phyloP scores from a whole-genome alignment of 148 eudicot species.

The Agrostemma githago region DNA sequence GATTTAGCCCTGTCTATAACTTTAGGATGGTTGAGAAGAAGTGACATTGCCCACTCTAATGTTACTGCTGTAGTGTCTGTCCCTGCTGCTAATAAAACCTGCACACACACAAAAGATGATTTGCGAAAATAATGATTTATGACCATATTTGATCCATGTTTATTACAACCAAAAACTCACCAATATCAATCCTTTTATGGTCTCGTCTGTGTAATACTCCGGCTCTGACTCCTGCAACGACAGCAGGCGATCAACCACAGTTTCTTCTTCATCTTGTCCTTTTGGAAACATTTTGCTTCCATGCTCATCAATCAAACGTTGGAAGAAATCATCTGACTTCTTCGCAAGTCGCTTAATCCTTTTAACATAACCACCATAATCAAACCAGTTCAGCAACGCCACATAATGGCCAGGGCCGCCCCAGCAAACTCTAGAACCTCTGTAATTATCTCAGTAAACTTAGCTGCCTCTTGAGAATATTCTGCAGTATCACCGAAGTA shows the following conservation, averaged over 20 bases:
- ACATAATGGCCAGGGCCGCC: slow-evolving; percentile 23
- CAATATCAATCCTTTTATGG: slow-evolving; percentile 40
- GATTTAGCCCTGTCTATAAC: slow-evolving; percentile 18
- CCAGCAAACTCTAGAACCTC: slow-evolving; percentile 24
- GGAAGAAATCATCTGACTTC: slow-evolving; percentile 24
- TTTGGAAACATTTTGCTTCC: slow-evolving; percentile 4
- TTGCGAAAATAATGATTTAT: background rate
- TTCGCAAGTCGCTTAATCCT: slow-evolving; percentile 25
- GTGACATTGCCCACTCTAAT: slow-evolving; percentile 34
- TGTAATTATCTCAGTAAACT: slow-evolving; percentile 24
- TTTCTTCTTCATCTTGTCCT: slow-evolving; percentile 20
- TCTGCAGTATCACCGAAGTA: slow-evolving; percentile 31
- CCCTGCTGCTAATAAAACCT: slow-evolving; percentile 28
- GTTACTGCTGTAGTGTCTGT: slow-evolving; percentile 28
- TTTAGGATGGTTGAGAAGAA: slow-evolving; percentile 23
- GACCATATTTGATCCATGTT: background rate
- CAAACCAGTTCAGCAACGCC: slow-evolving; percentile 24
- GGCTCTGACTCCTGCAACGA: slow-evolving; percentile 45
- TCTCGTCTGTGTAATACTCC: slow-evolving; percentile 41
- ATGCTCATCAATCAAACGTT: slow-evolving; percentile 36
- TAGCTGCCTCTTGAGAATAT: slow-evolving; percentile 24
- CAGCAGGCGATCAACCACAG: slow-evolving; percentile 40
- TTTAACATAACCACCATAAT: slow-evolving; percentile 25
- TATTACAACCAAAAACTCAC: slow-evolving; percentile 21
- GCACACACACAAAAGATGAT: background rate